phyloP scores from a whole-genome alignment of 2,329 filamentous ascomycete genomes.

The Plectosphaerella sp. region DNA sequence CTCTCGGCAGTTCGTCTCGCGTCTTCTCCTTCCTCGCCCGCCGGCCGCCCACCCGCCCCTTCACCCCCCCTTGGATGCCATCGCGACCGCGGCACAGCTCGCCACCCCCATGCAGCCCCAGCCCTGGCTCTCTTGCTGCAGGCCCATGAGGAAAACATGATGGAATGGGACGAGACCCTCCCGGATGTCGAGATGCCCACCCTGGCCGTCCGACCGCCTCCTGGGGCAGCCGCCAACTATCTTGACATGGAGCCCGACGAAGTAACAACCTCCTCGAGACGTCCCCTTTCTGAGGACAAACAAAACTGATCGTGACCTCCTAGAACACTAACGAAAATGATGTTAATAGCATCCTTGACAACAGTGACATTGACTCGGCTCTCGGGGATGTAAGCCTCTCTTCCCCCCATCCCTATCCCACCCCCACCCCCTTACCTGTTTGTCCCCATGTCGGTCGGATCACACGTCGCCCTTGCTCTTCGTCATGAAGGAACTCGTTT shows the following conservation, averaged over 20 bases:
- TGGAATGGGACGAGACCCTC: constrained; percentile 5
- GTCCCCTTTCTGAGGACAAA: background rate
- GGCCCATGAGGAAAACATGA: constrained; percentile 5
- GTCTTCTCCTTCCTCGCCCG: background rate
- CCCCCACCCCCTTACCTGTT: too few species aligned
- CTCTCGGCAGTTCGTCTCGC: background rate
- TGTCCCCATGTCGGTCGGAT: too few species aligned
- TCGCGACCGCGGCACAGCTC: background rate
- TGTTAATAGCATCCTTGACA: constrained; percentile 8
- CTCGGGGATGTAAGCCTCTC: constrained; percentile 17
- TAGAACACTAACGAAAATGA: constrained; percentile 9
- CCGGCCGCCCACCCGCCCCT: too few species aligned
- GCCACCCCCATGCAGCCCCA: background rate
- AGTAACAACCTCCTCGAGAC: background rate
- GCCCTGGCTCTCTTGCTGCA: background rate
- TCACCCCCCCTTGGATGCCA: background rate
- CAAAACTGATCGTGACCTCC: background rate
- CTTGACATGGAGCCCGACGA: constrained; percentile 10
- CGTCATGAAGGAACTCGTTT: background rate
- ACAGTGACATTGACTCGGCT: constrained; percentile 19
- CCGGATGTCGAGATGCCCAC: constrained; percentile 4
- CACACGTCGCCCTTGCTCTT: background rate
- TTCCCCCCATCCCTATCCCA: background rate
- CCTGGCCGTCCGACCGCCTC: constrained; percentile 2
- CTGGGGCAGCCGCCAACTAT: background rate